phyloP scores from a whole-genome alignment of 768 basidiomycete genomes.

The Tulasnella sp. region DNA sequence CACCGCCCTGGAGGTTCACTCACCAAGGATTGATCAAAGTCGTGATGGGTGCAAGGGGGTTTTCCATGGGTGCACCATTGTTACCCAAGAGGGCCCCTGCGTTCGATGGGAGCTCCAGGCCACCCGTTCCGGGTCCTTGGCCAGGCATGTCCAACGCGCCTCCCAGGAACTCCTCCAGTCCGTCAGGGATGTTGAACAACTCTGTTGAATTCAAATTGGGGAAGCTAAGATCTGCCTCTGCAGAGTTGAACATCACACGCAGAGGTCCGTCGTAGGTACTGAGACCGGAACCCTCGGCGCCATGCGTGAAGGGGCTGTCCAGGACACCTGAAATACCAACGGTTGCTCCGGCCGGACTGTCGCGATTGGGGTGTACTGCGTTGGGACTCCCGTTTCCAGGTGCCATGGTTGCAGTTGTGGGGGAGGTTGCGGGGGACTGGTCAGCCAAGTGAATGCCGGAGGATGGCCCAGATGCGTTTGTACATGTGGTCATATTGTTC shows the following conservation, averaged over 20 bases:
- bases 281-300: neutral
- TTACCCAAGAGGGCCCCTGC: neutral
- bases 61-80: neutral
- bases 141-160: conserved; percentile 8
- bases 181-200: conserved; percentile 18
- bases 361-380: neutral
- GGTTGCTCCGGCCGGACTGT: conserved; percentile 18
- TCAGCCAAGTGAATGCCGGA: neutral
- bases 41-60: conserved; percentile 1
- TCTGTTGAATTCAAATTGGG: conserved; percentile 14
- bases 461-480: conserved; percentile 7
- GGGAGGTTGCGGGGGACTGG: neutral
- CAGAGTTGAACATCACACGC: conserved; percentile 18
- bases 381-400: neutral
- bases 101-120: neutral
- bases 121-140: neutral
- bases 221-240: conserved; percentile 20
- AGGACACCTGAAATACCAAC: conserved; percentile 19
- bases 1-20: neutral
- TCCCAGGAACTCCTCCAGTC: conserved; percentile 18
- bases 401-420: neutral
- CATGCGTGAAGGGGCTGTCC: conserved; percentile 15
- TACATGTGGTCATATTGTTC: too few relatives aligned
- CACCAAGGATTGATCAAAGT: conserved; percentile 15
- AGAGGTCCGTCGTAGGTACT: conserved; percentile 7